phyloP scores from a whole-genome alignment of 169 alveolate genomes.

The Plasmodium relictum region DNA sequence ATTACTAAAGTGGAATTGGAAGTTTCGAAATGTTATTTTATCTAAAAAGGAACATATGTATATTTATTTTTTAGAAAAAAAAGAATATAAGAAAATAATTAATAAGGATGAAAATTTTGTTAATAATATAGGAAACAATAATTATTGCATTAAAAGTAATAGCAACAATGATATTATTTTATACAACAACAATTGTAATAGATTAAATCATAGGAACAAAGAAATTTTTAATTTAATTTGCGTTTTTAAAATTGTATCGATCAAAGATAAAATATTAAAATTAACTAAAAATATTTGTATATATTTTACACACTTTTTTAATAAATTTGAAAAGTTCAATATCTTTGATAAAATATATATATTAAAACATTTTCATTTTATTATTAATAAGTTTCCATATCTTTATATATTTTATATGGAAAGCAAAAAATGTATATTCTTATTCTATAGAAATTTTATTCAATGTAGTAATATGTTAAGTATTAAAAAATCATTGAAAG shows the following conservation, averaged over 20 bases:
- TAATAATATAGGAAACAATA: no score
- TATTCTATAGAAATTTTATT: background rate
- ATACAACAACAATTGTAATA: background rate
- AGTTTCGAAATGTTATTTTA: slow-evolving; percentile 1
- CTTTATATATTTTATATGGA: slow-evolving; percentile 26
- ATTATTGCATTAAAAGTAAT: background rate
- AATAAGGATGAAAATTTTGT: no score
- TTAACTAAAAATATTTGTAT: slow-evolving; percentile 12
- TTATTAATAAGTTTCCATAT: slow-evolving; percentile 23
- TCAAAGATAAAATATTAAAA: slow-evolving; percentile 17
- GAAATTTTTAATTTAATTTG: slow-evolving; percentile 9
- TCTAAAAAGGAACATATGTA: slow-evolving; percentile 4
- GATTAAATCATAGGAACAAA: background rate
- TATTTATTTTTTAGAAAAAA: slow-evolving; percentile 19
- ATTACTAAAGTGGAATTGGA: slow-evolving; percentile 30
- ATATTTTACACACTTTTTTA: slow-evolving; percentile 12
- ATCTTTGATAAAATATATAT: slow-evolving; percentile 9
- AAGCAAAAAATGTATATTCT: background rate
- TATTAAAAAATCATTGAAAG: slow-evolving; percentile 1
- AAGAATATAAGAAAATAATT: background rate
- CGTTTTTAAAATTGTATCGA: slow-evolving; percentile 11
- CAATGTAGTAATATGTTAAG: background rate
- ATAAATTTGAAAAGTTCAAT: slow-evolving; percentile 8
- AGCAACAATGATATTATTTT: background rate
- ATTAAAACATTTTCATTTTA: slow-evolving; percentile 26